These are phyloP conservation scores for Phytopythium delawarense DNA, from an alignment of 352 stramenopile species.

Conservation along the genomic window DNA sequence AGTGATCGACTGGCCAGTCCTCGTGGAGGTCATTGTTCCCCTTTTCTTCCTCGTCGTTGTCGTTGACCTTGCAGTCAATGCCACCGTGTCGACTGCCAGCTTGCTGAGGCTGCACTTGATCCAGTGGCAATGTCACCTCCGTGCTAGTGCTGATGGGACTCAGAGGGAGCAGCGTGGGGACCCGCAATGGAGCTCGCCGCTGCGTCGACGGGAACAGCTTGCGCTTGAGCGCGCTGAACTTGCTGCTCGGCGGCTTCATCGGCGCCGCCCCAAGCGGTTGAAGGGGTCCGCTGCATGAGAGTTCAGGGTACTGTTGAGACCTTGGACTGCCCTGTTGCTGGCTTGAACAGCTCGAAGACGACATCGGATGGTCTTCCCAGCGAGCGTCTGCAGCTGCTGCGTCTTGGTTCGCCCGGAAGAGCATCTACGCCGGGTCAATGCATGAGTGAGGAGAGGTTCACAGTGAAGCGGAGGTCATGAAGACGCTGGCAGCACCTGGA, in stretches of 20 bases:
- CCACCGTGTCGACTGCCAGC: not conserved
- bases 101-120: not conserved
- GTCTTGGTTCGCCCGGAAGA: constrained; percentile 32
- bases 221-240: constrained; percentile 47
- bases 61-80: not conserved
- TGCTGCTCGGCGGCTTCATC: constrained; percentile 8
- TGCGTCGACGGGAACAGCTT: constrained; percentile 53
- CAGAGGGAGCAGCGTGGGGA: constrained; percentile 33
- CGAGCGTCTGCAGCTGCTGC: constrained; percentile 1
- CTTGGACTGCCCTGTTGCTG: not conserved
- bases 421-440: constrained; percentile 24
- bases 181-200: constrained; percentile 33
- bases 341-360: not conserved
- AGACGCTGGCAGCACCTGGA: constrained; percentile 22
- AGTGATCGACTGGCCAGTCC: not conserved
- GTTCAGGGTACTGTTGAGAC: not conserved
- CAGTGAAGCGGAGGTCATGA: not conserved
- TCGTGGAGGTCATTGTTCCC: not conserved
- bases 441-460: not conserved
- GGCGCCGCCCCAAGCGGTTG: not conserved
- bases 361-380: not conserved
- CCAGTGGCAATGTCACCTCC: not conserved
- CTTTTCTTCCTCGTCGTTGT: not conserved
- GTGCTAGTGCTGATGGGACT: constrained; percentile 28
- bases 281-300: not conserved